Conservation (phyloP, 352 stramenopile species). For the Phytophthora tubulina region DNA sequence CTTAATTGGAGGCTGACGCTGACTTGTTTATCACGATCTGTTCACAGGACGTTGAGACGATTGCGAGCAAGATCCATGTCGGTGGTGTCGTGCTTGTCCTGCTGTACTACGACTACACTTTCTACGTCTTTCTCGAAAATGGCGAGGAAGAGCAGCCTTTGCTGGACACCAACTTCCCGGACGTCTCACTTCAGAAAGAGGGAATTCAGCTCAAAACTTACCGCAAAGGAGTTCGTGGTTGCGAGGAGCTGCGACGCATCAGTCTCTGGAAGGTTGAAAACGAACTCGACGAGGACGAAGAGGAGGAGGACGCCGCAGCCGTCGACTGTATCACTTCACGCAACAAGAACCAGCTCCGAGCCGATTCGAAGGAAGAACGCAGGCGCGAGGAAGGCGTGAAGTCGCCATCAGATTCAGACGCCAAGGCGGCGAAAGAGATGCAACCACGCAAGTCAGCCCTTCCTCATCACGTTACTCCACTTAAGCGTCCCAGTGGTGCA, state of each 20-base stretch:
- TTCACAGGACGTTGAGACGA: conserved; percentile 90
- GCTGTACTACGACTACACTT: conserved; percentile 94
- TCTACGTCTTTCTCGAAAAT: conserved; percentile 93
- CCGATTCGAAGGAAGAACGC: conserved; percentile 66
- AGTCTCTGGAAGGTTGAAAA: conserved; percentile 87
- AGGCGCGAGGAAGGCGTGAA: conserved; percentile 75
- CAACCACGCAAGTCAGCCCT: conserved; percentile 70
- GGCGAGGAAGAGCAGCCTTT: conserved; percentile 92
- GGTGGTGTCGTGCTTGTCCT: conserved; percentile 92
- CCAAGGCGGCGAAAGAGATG: conserved; percentile 59
- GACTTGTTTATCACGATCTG: conserved; percentile 7
- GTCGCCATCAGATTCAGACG: conserved; percentile 42
- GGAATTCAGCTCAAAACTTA: conserved; percentile 90
- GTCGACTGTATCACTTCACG: conserved; percentile 42
- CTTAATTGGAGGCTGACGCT: background rate
- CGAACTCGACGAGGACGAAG: conserved; percentile 66
- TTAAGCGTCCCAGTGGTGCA: conserved; percentile 61
- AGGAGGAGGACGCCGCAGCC: conserved; percentile 46
- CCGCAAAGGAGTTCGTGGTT: conserved; percentile 71
- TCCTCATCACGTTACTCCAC: conserved; percentile 80
- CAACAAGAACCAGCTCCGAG: conserved; percentile 35
- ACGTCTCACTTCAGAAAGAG: conserved; percentile 92
- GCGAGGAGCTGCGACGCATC: conserved; percentile 70
- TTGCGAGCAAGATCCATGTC: conserved; percentile 95
- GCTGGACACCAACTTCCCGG: conserved; percentile 94